These are phyloP conservation scores for Torulaspora maleeae DNA, from an alignment of 805 yeast genomes.

Conservation along the genomic window DNA sequence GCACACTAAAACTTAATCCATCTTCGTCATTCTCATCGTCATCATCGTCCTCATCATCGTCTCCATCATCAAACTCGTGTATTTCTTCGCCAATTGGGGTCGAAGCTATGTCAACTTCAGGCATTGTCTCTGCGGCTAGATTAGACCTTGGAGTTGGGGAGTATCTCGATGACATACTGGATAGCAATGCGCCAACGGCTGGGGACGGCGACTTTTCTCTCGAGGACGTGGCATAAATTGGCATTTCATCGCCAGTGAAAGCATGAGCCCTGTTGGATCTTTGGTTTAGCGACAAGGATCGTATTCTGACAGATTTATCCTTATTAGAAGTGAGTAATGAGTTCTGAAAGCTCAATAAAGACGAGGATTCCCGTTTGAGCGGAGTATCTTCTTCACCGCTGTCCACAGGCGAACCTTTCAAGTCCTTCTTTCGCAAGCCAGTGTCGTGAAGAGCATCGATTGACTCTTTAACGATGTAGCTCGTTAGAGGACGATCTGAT, in stretches of 20 bases:
- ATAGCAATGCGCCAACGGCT: neutral
- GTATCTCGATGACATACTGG: neutral
- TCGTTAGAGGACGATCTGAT: constrained; percentile 33
- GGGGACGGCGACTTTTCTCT: constrained; percentile 1
- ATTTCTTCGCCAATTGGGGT: constrained; percentile 10
- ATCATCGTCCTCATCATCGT: constrained; percentile 30
- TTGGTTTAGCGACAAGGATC: constrained; percentile 28
- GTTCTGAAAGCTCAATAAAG: constrained; percentile 31
- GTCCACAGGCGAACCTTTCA: constrained; percentile 7
- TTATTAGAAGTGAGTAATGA: constrained; percentile 33
- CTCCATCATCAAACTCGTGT: constrained; percentile 25
- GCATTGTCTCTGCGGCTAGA: constrained; percentile 27
- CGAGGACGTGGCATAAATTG: neutral
- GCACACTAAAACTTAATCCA: constrained; percentile 38
- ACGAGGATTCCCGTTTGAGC: constrained; percentile 31
- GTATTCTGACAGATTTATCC: constrained; percentile 32
- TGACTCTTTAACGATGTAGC: constrained; percentile 30
- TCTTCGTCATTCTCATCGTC: constrained; percentile 35
- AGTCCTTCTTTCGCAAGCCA: constrained; percentile 16
- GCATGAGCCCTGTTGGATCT: constrained; percentile 16
- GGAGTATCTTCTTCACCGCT: constrained; percentile 19
- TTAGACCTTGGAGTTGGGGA: constrained; percentile 4
- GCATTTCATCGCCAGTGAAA: constrained; percentile 10
- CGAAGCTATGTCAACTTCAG: constrained; percentile 21
- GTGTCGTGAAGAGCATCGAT: constrained; percentile 25